phyloP scores from a whole-genome alignment of 192 early-diverging fungal species.

The Dispira simplex region DNA sequence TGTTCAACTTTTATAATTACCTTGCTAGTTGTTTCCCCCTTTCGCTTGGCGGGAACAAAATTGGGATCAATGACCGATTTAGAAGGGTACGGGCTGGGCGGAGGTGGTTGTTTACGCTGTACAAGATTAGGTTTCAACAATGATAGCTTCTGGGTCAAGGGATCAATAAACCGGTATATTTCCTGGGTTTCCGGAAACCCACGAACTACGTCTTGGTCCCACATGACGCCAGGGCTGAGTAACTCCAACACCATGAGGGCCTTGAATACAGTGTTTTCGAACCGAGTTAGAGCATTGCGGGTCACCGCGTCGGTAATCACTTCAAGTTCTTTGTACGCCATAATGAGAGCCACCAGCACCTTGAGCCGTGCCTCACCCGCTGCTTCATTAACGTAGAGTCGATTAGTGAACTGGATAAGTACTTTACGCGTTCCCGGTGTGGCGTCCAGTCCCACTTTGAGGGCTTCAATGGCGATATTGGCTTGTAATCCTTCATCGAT shows the following conservation, averaged over 20 bases:
- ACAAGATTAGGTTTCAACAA: background rate
- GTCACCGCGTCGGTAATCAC: constrained; percentile 35
- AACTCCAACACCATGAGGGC: constrained; percentile 16
- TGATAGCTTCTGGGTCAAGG: background rate
- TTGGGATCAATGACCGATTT: background rate
- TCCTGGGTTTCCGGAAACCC: background rate
- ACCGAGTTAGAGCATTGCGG: constrained; percentile 34
- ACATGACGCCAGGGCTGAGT: background rate
- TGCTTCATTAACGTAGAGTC: constrained; percentile 23
- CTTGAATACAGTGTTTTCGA: constrained; percentile 40
- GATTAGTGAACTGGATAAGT: background rate
- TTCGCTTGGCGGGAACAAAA: background rate
- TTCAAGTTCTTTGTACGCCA: constrained; percentile 25
- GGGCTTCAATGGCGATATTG: constrained; percentile 42
- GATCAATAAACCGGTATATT: constrained; percentile 3
- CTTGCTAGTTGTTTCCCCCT: background rate
- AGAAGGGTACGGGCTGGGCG: background rate
- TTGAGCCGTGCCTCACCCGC: constrained; percentile 21
- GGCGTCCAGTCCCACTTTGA: constrained; percentile 34
- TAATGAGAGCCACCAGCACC: constrained; percentile 19
- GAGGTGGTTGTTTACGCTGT: background rate
- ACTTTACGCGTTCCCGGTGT: constrained; percentile 11
- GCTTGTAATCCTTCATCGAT: constrained; percentile 32
- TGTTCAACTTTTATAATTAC: constrained; percentile 8
- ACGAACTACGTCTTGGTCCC: background rate